Percentiles rank a stretch among this genome's conserved stretches.
Conservation (phyloP, 1,284 basidiomycete species). For the Phylloporus sp. region DNA sequence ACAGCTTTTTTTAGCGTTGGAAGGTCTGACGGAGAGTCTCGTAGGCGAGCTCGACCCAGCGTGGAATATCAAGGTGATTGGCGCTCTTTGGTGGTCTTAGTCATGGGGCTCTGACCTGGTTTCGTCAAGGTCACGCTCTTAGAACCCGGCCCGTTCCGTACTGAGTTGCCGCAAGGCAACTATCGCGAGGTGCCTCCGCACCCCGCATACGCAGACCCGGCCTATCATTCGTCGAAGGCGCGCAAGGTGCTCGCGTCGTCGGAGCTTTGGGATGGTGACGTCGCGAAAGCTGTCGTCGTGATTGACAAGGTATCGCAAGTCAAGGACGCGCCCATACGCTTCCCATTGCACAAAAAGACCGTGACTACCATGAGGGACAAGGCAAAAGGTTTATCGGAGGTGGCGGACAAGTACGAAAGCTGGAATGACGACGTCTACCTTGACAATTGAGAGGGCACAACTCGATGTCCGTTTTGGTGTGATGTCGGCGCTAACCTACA, state of each 20-base stretch:
- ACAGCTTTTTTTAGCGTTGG: conserved; percentile 23
- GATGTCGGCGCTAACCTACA: too few species aligned
- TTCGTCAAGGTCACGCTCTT: conserved; percentile 24
- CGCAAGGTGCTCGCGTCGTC: conserved; percentile 3
- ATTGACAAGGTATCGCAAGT: conserved; percentile 23
- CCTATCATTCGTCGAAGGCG: not conserved
- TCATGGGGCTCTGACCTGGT: not conserved
- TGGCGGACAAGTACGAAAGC: conserved; percentile 22
- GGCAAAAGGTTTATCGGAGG: conserved; percentile 18
- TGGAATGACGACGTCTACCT: conserved; percentile 28
- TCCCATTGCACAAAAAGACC: conserved; percentile 24
- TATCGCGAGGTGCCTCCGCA: conserved; percentile 11
- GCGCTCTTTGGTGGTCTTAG: too few species aligned
- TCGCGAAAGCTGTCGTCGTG: conserved; percentile 17
- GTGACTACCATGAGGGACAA: conserved; percentile 22
- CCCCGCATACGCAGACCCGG: conserved; percentile 26
- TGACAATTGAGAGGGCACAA: not conserved
- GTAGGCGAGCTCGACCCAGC: conserved; percentile 30
- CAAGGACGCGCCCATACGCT: conserved; percentile 24
- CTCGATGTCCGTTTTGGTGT: not conserved
- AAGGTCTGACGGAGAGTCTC: conserved; percentile 33
- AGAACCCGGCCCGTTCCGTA: conserved; percentile 31
- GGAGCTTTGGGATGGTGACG: conserved; percentile 17
- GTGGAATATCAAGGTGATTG: conserved; percentile 38
- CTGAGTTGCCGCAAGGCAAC: conserved; percentile 13